These are phyloP conservation scores for Pichia sp. DNA, from an alignment of 1,139 yeast genomes.

Conservation along the genomic window DNA sequence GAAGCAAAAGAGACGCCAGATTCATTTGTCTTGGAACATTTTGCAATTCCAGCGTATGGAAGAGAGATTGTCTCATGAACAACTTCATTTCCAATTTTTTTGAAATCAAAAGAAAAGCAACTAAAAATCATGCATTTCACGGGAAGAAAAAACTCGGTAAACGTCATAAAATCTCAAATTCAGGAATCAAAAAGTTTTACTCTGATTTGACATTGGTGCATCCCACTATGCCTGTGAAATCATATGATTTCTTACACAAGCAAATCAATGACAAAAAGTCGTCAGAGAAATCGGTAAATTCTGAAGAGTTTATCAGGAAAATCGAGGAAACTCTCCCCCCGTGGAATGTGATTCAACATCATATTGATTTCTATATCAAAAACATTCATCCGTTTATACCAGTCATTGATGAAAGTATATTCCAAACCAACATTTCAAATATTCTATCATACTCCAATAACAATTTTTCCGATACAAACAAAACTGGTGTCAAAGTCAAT, in stretches of 20 bases:
- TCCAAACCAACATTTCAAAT: constrained; percentile 18
- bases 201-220: too few species aligned
- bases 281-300: not conserved
- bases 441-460: constrained; percentile 17
- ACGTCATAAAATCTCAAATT: too few species aligned
- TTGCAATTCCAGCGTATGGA: constrained; percentile 16
- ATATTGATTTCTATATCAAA: constrained; percentile 34
- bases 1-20: constrained; percentile 16
- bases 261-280: constrained; percentile 5
- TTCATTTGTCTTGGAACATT: constrained; percentile 19
- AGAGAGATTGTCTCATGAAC: constrained; percentile 19
- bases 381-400: constrained; percentile 44
- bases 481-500: constrained; percentile 5
- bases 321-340: constrained; percentile 30
- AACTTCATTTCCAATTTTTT: constrained; percentile 11
- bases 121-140: not conserved
- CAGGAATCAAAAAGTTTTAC: too few species aligned
- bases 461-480: not conserved
- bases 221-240: not conserved
- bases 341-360: constrained; percentile 30
- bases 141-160: too few species aligned
- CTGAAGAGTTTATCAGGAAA: constrained; percentile 2
- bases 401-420: constrained; percentile 37
- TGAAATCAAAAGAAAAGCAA: not conserved
- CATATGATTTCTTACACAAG: constrained; percentile 7